Base-by-base conservation (phyloP, 495 filamentous ascomycete species). In the Chaetomidium leptoderma region DNA sequence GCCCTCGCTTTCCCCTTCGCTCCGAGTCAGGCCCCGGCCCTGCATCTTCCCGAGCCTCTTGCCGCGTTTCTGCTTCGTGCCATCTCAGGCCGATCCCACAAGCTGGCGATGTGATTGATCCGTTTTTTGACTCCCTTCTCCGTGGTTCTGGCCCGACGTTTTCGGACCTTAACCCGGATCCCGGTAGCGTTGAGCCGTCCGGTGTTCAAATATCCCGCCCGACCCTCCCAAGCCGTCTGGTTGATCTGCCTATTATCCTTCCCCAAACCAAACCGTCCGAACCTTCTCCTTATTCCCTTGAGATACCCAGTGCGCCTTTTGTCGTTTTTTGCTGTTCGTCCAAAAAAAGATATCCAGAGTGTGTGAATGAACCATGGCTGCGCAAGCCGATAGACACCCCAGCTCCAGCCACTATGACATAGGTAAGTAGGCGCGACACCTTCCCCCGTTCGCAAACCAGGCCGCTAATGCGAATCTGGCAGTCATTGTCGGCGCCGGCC, bases 401-500 rank as follows among this genome's bases (percentile, higher is more conserved):
- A 63, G 39, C 49, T 24, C 54, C 26, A 63, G 53, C 55, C 54
- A 70, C 52, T 71, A 71, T 70, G 69, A 71, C 60, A 71, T 71
- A 51, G 69, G 69, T 71, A 61, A 53, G 58, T n/a, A n/a, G n/a
- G 39, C n/a, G 5, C 24, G n/a, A 27, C 9, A 13, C 7, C 13
- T 11, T 8, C 4, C 11, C 27, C 21, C 16, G 19, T 14, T 10
- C 1, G 1, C 52, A 19, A 14, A 21, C 30, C 24, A 24, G 32
- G n/a, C 52, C 46, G 49, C 35, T 46, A 36, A 27, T 42, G 36
- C 1, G 3, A 8, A 1, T n/a, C n/a, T 37, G n/a, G 14, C 44
- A 79, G 89, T 95, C 65, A 91, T 96, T 64, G 78, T 96, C 55
- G 91, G 91, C 58, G 91, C 91, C 47, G 90, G 91, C 32, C 90